phyloP scores from a whole-genome alignment of 139 green algal genomes.

The Chlorella sp. region DNA sequence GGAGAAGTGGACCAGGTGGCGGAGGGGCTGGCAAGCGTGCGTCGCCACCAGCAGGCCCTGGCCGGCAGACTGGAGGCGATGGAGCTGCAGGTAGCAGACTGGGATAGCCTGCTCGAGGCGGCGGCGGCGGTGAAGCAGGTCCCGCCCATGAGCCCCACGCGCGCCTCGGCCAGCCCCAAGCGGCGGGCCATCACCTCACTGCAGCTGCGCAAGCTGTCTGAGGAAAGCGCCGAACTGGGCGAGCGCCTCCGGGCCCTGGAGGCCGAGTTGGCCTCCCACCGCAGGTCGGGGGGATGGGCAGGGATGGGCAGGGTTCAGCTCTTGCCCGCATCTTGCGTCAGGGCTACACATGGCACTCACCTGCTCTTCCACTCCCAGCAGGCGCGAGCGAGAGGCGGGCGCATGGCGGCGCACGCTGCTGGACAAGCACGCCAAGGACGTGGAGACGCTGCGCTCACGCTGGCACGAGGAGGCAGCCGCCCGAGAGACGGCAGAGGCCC shows the following conservation, averaged over 20 bases:
- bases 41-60: neutral
- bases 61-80: neutral
- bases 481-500: too few species aligned
- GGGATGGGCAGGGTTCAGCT: too few species aligned
- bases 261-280: neutral
- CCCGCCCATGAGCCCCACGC: neutral
- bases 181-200: neutral
- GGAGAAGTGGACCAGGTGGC: neutral
- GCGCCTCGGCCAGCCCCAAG: neutral
- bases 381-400: too few species aligned
- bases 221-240: constrained; percentile 2
- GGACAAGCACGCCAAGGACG: too few species aligned
- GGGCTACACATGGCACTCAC: too few species aligned
- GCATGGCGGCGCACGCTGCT: too few species aligned
- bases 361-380: too few species aligned
- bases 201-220: neutral
- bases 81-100: constrained; percentile 22
- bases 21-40: neutral
- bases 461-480: too few species aligned
- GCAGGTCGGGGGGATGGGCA: too few species aligned
- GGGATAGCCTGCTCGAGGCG: constrained; percentile 7
- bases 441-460: too few species aligned
- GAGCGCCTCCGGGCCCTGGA: neutral
- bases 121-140: neutral
- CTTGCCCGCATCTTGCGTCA: too few species aligned